Percentiles rank a stretch among this genome's conserved stretches.
These are phyloP conservation scores for Tephrocybe sp. DNA, from an alignment of 768 basidiomycete species.

Conservation along the genomic window DNA sequence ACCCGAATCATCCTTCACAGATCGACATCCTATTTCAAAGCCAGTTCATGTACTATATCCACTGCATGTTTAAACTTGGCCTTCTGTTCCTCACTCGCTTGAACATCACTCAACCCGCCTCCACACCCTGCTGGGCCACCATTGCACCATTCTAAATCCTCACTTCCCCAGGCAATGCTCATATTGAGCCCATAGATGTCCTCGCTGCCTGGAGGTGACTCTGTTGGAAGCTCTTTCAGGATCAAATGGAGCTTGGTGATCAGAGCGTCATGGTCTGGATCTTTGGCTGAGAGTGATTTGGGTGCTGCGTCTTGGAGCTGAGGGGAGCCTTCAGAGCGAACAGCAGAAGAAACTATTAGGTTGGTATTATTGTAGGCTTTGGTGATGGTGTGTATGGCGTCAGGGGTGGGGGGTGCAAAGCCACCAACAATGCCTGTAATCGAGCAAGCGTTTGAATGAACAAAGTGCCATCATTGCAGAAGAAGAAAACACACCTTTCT, in stretches of 20 bases:
- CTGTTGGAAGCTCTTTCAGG: conserved; percentile 57
- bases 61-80: conserved; percentile 69
- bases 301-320: conserved; percentile 39
- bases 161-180: conserved; percentile 60
- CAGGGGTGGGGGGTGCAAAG: conserved; percentile 68
- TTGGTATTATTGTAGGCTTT: conserved; percentile 30
- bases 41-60: conserved; percentile 59
- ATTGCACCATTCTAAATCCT: conserved; percentile 61
- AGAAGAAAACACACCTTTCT: conserved; percentile 50
- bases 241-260: conserved; percentile 61
- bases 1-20: too few species aligned
- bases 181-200: conserved; percentile 75
- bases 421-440: conserved; percentile 70
- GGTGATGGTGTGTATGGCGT: conserved; percentile 53
- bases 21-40: conserved; percentile 25
- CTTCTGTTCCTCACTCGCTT: conserved; percentile 62
- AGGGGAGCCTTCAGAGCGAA: conserved; percentile 50
- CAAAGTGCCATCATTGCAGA: too few species aligned
- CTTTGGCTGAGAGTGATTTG: conserved; percentile 35
- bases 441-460: too few species aligned
- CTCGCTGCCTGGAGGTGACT: conserved; percentile 55
- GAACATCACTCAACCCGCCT: conserved; percentile 45
- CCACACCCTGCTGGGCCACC: conserved; percentile 62
- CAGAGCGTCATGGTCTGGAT: conserved; percentile 36
- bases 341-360: conserved; percentile 45